Percentiles rank a stretch among this genome's conserved stretches.
Evolutionary conservation across 2,329 filamentous ascomycete genomes (phyloP).

Genomic region (Didymella pinodella): DNA sequence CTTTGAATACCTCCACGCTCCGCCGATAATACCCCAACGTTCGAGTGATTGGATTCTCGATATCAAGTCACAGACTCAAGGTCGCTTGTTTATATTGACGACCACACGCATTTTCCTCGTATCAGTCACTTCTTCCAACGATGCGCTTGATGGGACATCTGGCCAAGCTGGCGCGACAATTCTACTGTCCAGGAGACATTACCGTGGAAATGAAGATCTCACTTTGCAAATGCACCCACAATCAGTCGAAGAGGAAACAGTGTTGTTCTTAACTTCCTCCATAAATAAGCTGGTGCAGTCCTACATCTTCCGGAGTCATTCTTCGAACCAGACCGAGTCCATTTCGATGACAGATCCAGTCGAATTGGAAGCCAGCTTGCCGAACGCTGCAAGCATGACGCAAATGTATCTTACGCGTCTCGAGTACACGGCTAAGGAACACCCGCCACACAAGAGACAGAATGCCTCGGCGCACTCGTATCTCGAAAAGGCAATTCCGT

Average conservation of each 20-base stretch:
- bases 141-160: constrained; percentile 27
- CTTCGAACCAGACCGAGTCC: constrained; percentile 16
- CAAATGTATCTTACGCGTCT: constrained; percentile 34
- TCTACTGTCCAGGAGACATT: constrained; percentile 62
- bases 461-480: constrained; percentile 27
- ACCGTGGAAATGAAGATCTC: constrained; percentile 61
- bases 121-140: constrained; percentile 49
- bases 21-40: constrained; percentile 36
- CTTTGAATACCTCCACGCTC: constrained; percentile 31
- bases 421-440: constrained; percentile 22
- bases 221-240: constrained; percentile 54
- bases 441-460: background rate
- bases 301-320: constrained; percentile 35
- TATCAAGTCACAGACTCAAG: constrained; percentile 58
- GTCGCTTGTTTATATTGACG: constrained; percentile 68
- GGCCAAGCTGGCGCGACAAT: constrained; percentile 45
- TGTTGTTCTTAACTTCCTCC: constrained; percentile 45
- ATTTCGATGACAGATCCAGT: constrained; percentile 39
- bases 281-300: constrained; percentile 42
- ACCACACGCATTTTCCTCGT: constrained; percentile 60
- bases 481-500: constrained; percentile 25
- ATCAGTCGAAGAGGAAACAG: constrained; percentile 32
- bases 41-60: constrained; percentile 64
- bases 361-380: constrained; percentile 27
- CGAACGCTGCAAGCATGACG: constrained; percentile 19